A percentile compares a stretch with the other conserved stretches of the same genome.
phyloP scores from a whole-genome alignment of 805 yeast genomes.

The Debaryomyces tyrocola region DNA sequence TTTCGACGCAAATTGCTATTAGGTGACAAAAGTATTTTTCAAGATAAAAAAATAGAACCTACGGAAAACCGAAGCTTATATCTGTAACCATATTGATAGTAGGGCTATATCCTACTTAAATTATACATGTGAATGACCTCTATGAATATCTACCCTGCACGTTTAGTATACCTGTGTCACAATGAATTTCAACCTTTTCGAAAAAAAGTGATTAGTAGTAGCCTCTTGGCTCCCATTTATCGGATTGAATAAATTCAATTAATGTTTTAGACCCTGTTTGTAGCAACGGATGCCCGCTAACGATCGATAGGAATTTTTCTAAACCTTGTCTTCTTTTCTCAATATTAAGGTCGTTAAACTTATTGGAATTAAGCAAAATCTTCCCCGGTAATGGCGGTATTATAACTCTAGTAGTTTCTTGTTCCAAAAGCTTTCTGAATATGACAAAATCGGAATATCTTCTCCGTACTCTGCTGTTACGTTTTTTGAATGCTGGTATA shows the following conservation, averaged over 20 bases:
- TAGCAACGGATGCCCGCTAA: constrained; percentile 89
- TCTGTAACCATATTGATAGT: too few relatives aligned
- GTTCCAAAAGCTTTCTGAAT: constrained; percentile 69
- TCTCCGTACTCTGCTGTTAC: constrained; percentile 70
- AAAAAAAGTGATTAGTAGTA: neutral
- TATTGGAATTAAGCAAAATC: constrained; percentile 59
- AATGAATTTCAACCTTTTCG: too few relatives aligned
- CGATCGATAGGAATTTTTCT: constrained; percentile 71
- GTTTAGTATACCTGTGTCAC: too few relatives aligned
- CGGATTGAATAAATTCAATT: constrained; percentile 85
- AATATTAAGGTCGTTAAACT: constrained; percentile 80
- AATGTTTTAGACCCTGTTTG: constrained; percentile 82
- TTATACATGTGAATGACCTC: too few relatives aligned
- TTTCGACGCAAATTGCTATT: too few relatives aligned
- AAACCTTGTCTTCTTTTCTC: constrained; percentile 82
- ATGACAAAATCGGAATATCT: constrained; percentile 88
- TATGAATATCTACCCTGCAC: too few relatives aligned
- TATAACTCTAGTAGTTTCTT: constrained; percentile 75
- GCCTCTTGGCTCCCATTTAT: constrained; percentile 58
- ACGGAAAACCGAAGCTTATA: too few relatives aligned
- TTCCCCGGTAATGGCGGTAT: constrained; percentile 94
- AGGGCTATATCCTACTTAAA: too few relatives aligned
- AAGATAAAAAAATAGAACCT: too few relatives aligned
- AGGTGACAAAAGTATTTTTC: too few relatives aligned
- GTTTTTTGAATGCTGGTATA: constrained; percentile 77